Conservation (phyloP, 208 protist genomes). For the Crithidia expoeki region DNA sequence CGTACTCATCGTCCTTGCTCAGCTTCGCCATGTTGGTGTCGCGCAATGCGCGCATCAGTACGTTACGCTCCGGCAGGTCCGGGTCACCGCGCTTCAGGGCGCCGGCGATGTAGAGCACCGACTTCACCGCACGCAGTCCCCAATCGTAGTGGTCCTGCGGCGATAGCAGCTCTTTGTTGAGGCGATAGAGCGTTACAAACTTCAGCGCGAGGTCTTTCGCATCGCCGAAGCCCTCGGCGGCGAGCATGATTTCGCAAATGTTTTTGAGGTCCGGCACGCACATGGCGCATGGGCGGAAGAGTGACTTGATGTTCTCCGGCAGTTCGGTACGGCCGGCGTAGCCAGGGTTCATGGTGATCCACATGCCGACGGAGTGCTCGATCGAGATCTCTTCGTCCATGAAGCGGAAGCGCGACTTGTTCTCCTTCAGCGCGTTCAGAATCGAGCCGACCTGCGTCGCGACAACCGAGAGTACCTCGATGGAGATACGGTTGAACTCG, state of each 20-base stretch:
- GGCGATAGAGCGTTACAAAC: slow-evolving; percentile 97
- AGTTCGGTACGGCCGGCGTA: slow-evolving; percentile 97
- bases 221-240: slow-evolving; percentile 96
- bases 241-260: slow-evolving; percentile 99
- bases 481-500: slow-evolving; percentile 97
- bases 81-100: slow-evolving; percentile 96
- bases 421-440: slow-evolving; percentile 96
- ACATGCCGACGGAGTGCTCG: slow-evolving; percentile 91
- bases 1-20: slow-evolving; percentile 97
- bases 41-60: slow-evolving; percentile 97
- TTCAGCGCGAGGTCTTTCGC: slow-evolving; percentile 97
- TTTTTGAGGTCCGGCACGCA: slow-evolving; percentile 98
- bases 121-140: slow-evolving; percentile 99
- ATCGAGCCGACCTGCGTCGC: slow-evolving; percentile 98
- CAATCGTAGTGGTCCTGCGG: slow-evolving; percentile 99
- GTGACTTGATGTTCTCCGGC: slow-evolving; percentile 97
- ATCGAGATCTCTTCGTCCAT: slow-evolving; percentile 96
- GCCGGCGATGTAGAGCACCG: slow-evolving; percentile 97
- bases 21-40: slow-evolving; percentile 99
- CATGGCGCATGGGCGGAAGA: slow-evolving; percentile 98
- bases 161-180: slow-evolving; percentile 97
- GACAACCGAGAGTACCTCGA: slow-evolving; percentile 98
- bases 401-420: slow-evolving; percentile 96
- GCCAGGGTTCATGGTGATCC: slow-evolving; percentile 98
- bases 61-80: slow-evolving; percentile 94